Evolutionary conservation across 139 green algal species (phyloP).

Genomic region (Zygnema circumcarinatum): DNA sequence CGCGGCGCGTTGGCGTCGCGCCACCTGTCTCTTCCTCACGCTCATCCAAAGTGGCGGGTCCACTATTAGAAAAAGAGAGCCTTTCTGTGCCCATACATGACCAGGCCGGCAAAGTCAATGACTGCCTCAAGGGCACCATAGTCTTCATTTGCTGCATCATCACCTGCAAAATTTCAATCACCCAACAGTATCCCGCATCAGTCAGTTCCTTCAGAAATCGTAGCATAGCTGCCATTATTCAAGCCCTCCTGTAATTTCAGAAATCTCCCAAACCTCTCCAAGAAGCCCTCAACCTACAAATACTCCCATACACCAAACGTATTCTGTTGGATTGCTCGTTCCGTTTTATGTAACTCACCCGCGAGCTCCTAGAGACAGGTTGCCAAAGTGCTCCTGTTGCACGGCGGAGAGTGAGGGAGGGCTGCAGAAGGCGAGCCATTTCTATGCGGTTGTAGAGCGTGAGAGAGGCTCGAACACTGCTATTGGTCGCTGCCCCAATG

Average conservation of each 20-base stretch:
- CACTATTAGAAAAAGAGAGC: neutral
- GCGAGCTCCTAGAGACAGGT: conserved; percentile 23
- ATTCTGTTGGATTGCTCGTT: too few species aligned
- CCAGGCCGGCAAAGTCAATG: neutral
- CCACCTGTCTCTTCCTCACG: neutral
- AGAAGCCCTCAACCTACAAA: too few species aligned
- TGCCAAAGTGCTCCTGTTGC: conserved; percentile 4
- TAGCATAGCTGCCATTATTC: too few species aligned
- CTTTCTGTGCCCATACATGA: conserved; percentile 5
- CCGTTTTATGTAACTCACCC: conserved; percentile 19
- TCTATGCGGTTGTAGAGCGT: neutral
- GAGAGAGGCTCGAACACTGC: neutral
- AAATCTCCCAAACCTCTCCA: too few species aligned
- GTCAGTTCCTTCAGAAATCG: too few species aligned
- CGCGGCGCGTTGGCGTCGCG: neutral
- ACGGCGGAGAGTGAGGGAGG: neutral
- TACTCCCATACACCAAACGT: too few species aligned
- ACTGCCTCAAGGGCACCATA: neutral
- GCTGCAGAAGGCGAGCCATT: neutral
- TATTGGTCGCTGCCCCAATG: conserved; percentile 9
- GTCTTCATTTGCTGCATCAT: conserved; percentile 22
- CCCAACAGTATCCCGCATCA: neutral
- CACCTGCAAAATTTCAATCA: neutral
- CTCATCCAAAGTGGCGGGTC: neutral
- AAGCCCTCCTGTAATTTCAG: too few species aligned